These are phyloP conservation scores for Syncephalastrum monosporum DNA, from an alignment of 371 early-diverging fungal species.

Conservation along the genomic window DNA sequence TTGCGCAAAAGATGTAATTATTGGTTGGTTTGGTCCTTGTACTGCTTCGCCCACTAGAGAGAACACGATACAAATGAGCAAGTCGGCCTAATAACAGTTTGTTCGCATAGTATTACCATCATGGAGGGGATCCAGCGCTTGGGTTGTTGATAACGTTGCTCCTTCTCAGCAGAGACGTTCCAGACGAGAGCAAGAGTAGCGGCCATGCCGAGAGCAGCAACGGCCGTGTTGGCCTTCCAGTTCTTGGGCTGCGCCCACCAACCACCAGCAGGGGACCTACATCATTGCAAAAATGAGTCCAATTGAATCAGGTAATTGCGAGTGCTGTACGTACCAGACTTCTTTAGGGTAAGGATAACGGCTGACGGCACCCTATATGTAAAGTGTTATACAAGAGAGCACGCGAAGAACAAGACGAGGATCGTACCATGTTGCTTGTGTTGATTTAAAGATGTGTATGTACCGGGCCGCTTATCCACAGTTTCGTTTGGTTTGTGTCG, in stretches of 20 bases:
- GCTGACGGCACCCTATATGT: slow-evolving; percentile 56
- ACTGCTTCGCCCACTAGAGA: slow-evolving; percentile 74
- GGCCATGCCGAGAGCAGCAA: slow-evolving; percentile 67
- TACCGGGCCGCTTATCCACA: too few species aligned
- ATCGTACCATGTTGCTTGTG: background rate
- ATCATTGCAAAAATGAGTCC: background rate
- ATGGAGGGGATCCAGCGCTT: slow-evolving; percentile 81
- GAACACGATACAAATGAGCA: slow-evolving; percentile 4
- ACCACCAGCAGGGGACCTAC: slow-evolving; percentile 79
- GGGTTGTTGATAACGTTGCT: slow-evolving; percentile 71
- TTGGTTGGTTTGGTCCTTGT: slow-evolving; percentile 47
- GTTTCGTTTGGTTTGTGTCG: too few species aligned
- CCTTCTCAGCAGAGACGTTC: slow-evolving; percentile 79
- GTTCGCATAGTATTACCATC: slow-evolving; percentile 45
- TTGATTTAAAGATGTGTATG: background rate
- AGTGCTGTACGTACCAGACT: slow-evolving; percentile 49
- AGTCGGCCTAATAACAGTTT: background rate
- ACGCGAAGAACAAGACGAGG: background rate
- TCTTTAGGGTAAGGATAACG: slow-evolving; percentile 65
- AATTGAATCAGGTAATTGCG: too few species aligned
- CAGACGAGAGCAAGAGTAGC: slow-evolving; percentile 68
- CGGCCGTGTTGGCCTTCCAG: slow-evolving; percentile 77
- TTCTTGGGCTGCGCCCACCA: slow-evolving; percentile 88
- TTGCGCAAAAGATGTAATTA: background rate
- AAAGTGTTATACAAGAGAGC: background rate